These are phyloP conservation scores for Hypoxylon sp. DNA, from an alignment of 2,329 filamentous ascomycete genomes.

Conservation along the genomic window DNA sequence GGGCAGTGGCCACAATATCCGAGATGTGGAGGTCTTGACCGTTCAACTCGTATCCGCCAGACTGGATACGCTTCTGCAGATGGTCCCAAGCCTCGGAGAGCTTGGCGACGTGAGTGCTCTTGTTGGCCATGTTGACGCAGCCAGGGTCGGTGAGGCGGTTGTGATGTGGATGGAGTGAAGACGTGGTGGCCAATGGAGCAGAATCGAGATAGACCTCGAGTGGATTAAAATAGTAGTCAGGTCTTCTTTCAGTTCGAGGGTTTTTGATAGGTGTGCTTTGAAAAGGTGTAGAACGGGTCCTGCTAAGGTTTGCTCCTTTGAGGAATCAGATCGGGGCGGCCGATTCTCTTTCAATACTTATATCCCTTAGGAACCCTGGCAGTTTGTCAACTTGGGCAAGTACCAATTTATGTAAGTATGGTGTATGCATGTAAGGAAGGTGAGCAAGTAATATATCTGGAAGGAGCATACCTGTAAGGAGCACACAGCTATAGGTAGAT, in stretches of 20 bases:
- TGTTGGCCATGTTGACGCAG: conserved; percentile 23
- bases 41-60: conserved; percentile 25
- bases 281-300: not conserved
- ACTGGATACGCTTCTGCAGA: conserved; percentile 26
- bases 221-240: not conserved
- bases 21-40: conserved; percentile 31
- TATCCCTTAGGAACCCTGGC: not conserved
- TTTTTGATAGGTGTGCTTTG: not conserved
- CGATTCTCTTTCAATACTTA: not conserved
- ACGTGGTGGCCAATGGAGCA: not conserved
- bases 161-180: not conserved
- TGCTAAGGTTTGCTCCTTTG: not conserved
- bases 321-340: not conserved
- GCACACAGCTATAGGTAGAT: too few species aligned
- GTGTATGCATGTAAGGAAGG: not conserved
- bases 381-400: not conserved
- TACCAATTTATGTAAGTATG: not conserved
- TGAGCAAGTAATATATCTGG: conserved; percentile 17
- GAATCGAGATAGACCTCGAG: not conserved
- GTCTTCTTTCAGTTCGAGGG: not conserved
- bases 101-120: conserved; percentile 25
- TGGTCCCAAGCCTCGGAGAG: conserved; percentile 32
- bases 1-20: conserved; percentile 32
- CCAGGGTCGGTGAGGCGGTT: not conserved
- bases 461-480: too few species aligned